Conservation (phyloP, 129 eudicot species). For the Oenanthe sinensis region DNA sequence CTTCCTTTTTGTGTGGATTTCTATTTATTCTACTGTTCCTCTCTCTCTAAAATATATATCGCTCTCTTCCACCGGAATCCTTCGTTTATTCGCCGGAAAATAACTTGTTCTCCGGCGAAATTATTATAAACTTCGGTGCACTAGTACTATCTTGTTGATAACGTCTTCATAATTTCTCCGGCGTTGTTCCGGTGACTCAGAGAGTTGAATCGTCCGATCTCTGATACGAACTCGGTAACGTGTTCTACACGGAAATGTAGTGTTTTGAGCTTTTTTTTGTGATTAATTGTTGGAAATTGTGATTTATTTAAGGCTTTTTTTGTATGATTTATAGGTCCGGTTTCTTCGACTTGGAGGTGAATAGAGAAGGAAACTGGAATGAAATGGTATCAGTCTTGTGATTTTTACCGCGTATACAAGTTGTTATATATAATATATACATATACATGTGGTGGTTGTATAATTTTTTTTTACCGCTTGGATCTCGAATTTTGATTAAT, state of each 20-base stretch:
- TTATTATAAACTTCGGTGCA: slow-evolving; percentile 1
- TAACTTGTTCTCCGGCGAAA: slow-evolving; percentile 12
- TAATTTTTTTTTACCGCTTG: slow-evolving; percentile 9
- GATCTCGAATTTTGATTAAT: slow-evolving; percentile 30
- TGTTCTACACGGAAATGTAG: slow-evolving; percentile 55
- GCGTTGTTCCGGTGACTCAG: background rate
- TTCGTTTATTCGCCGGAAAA: slow-evolving; percentile 15
- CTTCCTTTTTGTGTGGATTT: slow-evolving; percentile 40
- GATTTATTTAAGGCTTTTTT: slow-evolving; percentile 35
- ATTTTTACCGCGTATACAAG: background rate
- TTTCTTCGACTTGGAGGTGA: slow-evolving; percentile 22
- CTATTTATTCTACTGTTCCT: slow-evolving; percentile 41
- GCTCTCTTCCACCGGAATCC: slow-evolving; percentile 23
- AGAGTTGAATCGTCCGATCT: slow-evolving; percentile 44
- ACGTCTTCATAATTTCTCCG: slow-evolving; percentile 12
- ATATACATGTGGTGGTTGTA: background rate
- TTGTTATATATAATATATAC: background rate
- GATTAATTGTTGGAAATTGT: slow-evolving; percentile 31
- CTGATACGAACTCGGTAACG: slow-evolving; percentile 20
- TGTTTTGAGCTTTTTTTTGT: slow-evolving; percentile 10
- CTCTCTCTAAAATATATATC: slow-evolving; percentile 21
- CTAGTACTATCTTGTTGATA: slow-evolving; percentile 4
- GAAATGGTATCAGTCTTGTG: slow-evolving; percentile 45
- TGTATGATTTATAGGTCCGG: background rate
- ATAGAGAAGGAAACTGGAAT: slow-evolving; percentile 37